Evolutionary conservation across 192 early-diverging fungal species (phyloP), one percentile per base, ranked within the genome.

Genomic region (Podila epicladia): DNA sequence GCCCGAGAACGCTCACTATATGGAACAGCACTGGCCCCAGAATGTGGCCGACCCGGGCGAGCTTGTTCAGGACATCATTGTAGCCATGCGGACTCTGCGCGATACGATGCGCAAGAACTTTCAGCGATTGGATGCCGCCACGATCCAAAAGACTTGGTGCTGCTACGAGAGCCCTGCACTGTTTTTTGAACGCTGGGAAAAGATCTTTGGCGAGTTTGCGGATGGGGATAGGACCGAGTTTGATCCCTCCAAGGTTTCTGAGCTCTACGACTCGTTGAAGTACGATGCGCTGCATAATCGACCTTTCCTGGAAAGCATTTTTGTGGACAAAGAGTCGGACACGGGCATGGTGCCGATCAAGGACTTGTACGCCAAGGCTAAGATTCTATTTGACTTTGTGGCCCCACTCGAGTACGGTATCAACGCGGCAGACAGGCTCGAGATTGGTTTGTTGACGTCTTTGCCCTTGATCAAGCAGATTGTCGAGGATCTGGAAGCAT

Each of bases 261-360:
- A 97, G 72, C 85, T 99, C 8, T 97, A 98, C 73, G 97, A 99
- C 74, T 96, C 97, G 37, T 83, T 98, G 26, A 99, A 99, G 73
- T 98, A 97, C 71, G 97, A 99, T 71, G 92, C 97, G n/a, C 77
- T 99, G 55, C 97, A 99, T 74, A 99, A 99, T 75, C 91, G 97
- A 24, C 78, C 84, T 32, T 97, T 97, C 74, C 69, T 96, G 28
- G 92, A 96, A 55, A 88, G 87, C 61, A 93, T 90, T 51, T 93
- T 92, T 73, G 84, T 85, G 20, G 86, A 86, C 53, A 75, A 65
- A 31, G 60, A 82, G 0, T 64, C 67, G 31, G 37, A 37, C 51
- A 64, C 58, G 4, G 62, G 73, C 32, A 75, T 73, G 45, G 58
- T 26, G 11, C 64, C 84, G 51, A 72, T 90, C 48, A 86, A 88